Conservation (phyloP, 1,284 basidiomycete species). For the Termitomyces sp. region DNA sequence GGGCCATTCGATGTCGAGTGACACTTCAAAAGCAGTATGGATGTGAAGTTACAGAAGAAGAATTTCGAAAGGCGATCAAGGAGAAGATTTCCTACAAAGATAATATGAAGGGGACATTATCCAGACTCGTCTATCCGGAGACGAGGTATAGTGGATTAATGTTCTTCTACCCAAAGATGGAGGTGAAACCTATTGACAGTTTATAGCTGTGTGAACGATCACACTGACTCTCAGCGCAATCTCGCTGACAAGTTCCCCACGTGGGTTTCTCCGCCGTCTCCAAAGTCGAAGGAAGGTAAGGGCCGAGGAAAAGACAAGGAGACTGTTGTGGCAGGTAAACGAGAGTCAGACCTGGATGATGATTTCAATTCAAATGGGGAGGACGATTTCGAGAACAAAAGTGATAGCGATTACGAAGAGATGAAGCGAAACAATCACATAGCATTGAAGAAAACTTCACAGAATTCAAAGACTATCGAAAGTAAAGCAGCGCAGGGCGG, state of each 20-base stretch:
- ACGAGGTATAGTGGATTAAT: neutral
- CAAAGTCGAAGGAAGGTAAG: neutral
- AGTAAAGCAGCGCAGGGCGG: neutral
- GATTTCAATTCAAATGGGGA: neutral
- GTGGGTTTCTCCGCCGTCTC: slow-evolving; percentile 13
- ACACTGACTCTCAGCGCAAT: slow-evolving; percentile 17
- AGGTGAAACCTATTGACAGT: slow-evolving; percentile 8
- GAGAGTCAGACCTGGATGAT: too few species aligned
- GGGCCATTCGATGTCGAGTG: neutral
- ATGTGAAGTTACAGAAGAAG: neutral
- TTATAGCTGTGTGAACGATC: slow-evolving; percentile 21
- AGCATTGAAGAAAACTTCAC: neutral
- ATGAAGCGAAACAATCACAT: neutral
- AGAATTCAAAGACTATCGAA: neutral
- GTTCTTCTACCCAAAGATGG: neutral
- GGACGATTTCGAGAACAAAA: neutral
- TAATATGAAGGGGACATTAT: neutral
- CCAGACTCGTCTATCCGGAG: neutral
- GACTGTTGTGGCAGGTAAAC: too few species aligned
- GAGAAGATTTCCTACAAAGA: neutral
- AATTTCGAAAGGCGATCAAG: neutral
- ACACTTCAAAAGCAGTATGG: neutral
- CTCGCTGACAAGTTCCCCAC: slow-evolving; percentile 17
- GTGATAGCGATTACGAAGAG: neutral
- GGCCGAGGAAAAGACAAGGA: neutral